Evolutionary conservation across 345 rosid genomes (phyloP), one percentile per base, ranked within the genome.

Genomic region (Eucalyptus regnans): DNA sequence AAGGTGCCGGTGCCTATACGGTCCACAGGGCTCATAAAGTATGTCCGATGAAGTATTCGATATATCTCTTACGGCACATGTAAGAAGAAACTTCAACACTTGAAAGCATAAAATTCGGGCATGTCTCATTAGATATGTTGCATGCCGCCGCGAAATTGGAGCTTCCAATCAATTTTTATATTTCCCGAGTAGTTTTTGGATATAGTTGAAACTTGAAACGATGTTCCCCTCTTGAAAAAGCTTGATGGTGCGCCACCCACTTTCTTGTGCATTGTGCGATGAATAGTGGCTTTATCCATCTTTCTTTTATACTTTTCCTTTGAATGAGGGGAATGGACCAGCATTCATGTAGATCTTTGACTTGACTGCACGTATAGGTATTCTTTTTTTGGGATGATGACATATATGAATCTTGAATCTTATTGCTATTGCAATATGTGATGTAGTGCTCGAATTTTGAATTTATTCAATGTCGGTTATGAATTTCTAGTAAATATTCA

Each of bases 321-420:
- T 9, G 13, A 37, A 71, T 71, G 83, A 5, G 22, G 83, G 46
- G 46, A 7, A 18, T 71, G 27, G 83, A 37, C 83, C 46, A 71
- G 27, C 46, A 71, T 71, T 71, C 1, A 18, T 37, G 81, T 37
- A 10, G 37, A 33, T 33, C 46, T 10, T 71, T 71, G 46, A 18
- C 81, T 71, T 3, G 81, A 71, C 46, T 18, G 46, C 46, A 52
- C 58, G 5, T 8, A 52, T 52, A 71, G 23, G 41, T 17, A 18
- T 68, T 68, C 43, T 16, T 68, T 16, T 16, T 5, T 12, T 6
- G 29, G 5, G 9, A n/a, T 13, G 13, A 62, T 14, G 2, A 64
- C 17, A 13, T 0, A 15, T 29, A 2, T 7, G 8, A 14, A 13
- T n/a, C 5, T 1, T 10, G 10, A 23, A 58, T 9, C 0, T 51